These are phyloP conservation scores for Apiospora malaysiana DNA, from an alignment of 2,329 filamentous ascomycete species.

Conservation along the genomic window DNA sequence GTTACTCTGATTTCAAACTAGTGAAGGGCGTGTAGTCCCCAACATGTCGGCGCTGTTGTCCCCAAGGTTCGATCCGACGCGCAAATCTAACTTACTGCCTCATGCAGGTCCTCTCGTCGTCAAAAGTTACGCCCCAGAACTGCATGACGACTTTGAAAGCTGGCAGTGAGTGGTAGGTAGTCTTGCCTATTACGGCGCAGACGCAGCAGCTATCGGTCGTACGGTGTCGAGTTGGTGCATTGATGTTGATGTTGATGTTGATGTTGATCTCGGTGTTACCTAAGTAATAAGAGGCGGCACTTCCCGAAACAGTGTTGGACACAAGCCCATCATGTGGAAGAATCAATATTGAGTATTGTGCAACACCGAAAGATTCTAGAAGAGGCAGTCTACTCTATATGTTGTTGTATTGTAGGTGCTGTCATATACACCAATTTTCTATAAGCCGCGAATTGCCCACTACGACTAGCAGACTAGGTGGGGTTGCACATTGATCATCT, in stretches of 20 bases:
- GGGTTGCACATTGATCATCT: slow-evolving; percentile 7
- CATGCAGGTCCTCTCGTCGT: background rate
- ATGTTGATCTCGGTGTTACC: background rate
- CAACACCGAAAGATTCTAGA: background rate
- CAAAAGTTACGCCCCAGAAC: background rate
- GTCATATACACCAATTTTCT: background rate
- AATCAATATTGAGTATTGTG: background rate
- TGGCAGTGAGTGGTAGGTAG: background rate
- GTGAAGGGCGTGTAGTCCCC: background rate
- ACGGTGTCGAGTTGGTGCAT: background rate
- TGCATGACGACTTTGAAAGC: background rate
- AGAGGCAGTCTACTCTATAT: background rate
- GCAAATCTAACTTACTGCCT: background rate
- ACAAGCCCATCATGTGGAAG: background rate
- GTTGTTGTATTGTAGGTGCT: background rate
- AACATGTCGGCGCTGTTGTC: background rate
- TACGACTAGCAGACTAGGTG: too few species aligned
- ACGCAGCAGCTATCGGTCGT: background rate
- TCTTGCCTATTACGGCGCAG: background rate
- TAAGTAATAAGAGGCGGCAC: background rate
- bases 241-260: background rate
- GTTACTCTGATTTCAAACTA: too few species aligned
- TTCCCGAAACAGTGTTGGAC: background rate
- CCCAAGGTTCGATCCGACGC: background rate
- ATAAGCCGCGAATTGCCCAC: slow-evolving; percentile 8